phyloP scores from a whole-genome alignment of 345 rosid genomes.

The Abelmoschus esculentus region DNA sequence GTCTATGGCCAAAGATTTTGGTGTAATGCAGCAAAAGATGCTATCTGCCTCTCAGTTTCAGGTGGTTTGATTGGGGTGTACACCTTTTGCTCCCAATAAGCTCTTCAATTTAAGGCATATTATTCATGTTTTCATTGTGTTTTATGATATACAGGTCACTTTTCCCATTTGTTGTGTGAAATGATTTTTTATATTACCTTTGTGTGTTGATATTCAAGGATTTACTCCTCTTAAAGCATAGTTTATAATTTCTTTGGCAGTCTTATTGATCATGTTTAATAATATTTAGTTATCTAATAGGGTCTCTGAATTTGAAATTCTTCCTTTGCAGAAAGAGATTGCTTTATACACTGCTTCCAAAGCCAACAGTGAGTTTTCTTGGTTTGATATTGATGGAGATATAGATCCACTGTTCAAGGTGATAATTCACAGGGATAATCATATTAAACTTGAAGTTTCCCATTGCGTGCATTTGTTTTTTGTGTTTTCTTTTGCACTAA shows the following conservation, averaged over 20 bases:
- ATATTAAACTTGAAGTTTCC: background rate
- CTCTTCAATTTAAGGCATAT: background rate
- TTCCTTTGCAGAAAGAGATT: constrained; percentile 79
- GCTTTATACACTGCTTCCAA: constrained; percentile 92
- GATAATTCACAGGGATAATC: constrained; percentile 9
- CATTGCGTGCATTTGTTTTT: background rate
- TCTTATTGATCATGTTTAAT: background rate
- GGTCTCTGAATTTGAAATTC: constrained; percentile 8
- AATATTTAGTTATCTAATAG: background rate
- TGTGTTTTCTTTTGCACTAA: background rate
- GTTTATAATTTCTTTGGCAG: background rate
- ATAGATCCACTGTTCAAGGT: constrained; percentile 95
- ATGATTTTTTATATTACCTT: background rate
- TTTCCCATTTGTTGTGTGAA: background rate
- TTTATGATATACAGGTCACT: background rate
- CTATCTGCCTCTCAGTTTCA: background rate
- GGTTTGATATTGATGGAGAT: constrained; percentile 94
- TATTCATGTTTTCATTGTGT: background rate
- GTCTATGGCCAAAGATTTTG: background rate
- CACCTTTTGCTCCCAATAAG: background rate
- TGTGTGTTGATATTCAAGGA: background rate
- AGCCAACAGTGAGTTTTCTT: constrained; percentile 61
- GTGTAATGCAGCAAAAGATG: background rate
- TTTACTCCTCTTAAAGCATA: background rate
- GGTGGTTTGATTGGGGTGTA: background rate